Conservation (phyloP, 2,329 filamentous ascomycete species). For the Orbilia oligospora region DNA sequence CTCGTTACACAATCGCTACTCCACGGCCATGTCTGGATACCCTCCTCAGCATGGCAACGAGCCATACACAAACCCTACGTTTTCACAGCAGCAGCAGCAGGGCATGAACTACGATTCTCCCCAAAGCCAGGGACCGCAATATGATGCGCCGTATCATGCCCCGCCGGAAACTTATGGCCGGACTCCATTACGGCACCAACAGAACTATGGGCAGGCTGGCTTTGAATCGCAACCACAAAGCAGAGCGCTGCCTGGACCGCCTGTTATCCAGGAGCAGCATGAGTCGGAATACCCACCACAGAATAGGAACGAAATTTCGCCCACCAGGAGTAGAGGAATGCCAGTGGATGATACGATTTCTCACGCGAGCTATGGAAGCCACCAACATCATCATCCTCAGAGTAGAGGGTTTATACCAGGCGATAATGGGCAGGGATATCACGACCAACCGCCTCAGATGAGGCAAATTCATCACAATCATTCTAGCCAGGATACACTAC, state of each 20-base stretch:
- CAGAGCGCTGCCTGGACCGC: slow-evolving; percentile 32
- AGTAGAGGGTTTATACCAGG: slow-evolving; percentile 26
- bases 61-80: slow-evolving; percentile 47
- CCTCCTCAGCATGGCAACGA: slow-evolving; percentile 24
- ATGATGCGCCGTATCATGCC: slow-evolving; percentile 16
- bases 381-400: slow-evolving; percentile 31
- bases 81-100: slow-evolving; percentile 25
- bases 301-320: slow-evolving; percentile 32
- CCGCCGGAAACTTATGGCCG: slow-evolving; percentile 31
- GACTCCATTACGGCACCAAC: slow-evolving; percentile 57
- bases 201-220: slow-evolving; percentile 34
- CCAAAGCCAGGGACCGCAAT: slow-evolving; percentile 31
- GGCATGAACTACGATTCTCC: slow-evolving; percentile 48
- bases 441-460: slow-evolving; percentile 43
- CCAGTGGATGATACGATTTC: slow-evolving; percentile 34
- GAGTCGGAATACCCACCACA: slow-evolving; percentile 27
- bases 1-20: slow-evolving; percentile 23
- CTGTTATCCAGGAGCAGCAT: slow-evolving; percentile 30
- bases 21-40: slow-evolving; percentile 47
- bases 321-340: slow-evolving; percentile 48
- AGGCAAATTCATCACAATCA: slow-evolving; percentile 45
- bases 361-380: slow-evolving; percentile 30
- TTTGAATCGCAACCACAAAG: slow-evolving; percentile 35
- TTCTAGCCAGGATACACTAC: slow-evolving; percentile 48
- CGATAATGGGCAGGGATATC: slow-evolving; percentile 31